These are phyloP conservation scores for Erodium moschatum DNA, from an alignment of 441 rosid species.

Conservation along the genomic window DNA sequence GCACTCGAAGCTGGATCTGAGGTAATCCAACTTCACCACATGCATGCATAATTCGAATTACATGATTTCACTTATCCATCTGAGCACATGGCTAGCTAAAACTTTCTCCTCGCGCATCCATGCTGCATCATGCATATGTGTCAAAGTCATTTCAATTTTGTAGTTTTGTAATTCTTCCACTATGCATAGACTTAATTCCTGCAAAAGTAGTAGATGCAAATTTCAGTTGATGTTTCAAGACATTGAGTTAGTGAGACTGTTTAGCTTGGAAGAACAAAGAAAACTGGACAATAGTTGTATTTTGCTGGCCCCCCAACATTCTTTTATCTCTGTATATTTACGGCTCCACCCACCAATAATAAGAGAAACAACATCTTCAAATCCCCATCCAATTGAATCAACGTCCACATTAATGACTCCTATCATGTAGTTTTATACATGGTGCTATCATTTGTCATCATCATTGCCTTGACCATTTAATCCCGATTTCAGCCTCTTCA, in stretches of 20 bases:
- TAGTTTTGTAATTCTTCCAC: not conserved
- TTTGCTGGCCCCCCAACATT: not conserved
- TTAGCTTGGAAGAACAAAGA: not conserved
- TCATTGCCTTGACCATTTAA: not conserved
- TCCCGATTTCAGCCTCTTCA: constrained; percentile 41
- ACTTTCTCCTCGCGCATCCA: no score
- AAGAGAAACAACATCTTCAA: not conserved
- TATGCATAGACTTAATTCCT: not conserved
- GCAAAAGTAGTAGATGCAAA: not conserved
- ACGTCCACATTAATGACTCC: not conserved
- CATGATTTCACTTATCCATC: not conserved
- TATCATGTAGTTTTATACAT: not conserved
- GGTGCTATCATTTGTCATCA: not conserved
- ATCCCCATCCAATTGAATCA: not conserved
- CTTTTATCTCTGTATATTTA: not conserved
- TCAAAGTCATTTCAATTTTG: not conserved
- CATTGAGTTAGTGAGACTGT: not conserved
- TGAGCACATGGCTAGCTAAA: no score
- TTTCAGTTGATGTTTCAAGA: no score
- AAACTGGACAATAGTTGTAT: not conserved
- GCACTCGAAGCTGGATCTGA: constrained; percentile 76
- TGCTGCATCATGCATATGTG: no score
- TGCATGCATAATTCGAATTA: not conserved
- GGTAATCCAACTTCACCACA: constrained; percentile 31
- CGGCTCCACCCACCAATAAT: not conserved